Evolutionary conservation across 1,284 basidiomycete species (phyloP).

Genomic region (Schizopora paradoxa): DNA sequence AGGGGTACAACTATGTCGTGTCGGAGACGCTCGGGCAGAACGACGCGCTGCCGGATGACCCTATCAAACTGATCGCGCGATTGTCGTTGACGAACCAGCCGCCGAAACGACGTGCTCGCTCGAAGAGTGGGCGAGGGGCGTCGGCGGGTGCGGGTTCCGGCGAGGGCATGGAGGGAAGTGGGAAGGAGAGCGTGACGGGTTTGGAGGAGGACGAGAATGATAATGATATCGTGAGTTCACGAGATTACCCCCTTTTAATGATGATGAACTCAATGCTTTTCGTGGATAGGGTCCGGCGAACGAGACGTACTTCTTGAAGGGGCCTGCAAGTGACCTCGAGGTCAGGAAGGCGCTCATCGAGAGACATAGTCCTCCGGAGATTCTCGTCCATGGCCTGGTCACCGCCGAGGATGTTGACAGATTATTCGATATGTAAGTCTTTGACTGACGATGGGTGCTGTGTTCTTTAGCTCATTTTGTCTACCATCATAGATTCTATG

Average conservation of each 20-base stretch:
- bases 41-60: constrained; percentile 56
- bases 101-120: constrained; percentile 30
- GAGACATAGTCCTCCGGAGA: constrained; percentile 75
- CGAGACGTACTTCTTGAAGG: constrained; percentile 76
- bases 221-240: constrained; percentile 53
- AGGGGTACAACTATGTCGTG: constrained; percentile 7
- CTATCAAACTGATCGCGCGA: constrained; percentile 67
- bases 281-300: constrained; percentile 63
- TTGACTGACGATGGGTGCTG: constrained; percentile 2
- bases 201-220: constrained; percentile 38
- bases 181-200: constrained; percentile 22
- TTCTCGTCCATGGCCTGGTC: constrained; percentile 75
- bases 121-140: constrained; percentile 31
- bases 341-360: constrained; percentile 73
- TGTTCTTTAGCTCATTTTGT: constrained; percentile 7
- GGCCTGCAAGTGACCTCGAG: constrained; percentile 63
- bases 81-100: constrained; percentile 52
- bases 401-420: constrained; percentile 77
- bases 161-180: constrained; percentile 21
- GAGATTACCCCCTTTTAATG: constrained; percentile 7
- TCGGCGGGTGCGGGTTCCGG: constrained; percentile 27
- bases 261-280: constrained; percentile 3
- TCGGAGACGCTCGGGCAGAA: constrained; percentile 26
- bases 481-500: constrained; percentile 51
- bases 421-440: constrained; percentile 74